Base-by-base conservation (phyloP, 192 early-diverging fungal genomes). In the Coemansia sp. region DNA sequence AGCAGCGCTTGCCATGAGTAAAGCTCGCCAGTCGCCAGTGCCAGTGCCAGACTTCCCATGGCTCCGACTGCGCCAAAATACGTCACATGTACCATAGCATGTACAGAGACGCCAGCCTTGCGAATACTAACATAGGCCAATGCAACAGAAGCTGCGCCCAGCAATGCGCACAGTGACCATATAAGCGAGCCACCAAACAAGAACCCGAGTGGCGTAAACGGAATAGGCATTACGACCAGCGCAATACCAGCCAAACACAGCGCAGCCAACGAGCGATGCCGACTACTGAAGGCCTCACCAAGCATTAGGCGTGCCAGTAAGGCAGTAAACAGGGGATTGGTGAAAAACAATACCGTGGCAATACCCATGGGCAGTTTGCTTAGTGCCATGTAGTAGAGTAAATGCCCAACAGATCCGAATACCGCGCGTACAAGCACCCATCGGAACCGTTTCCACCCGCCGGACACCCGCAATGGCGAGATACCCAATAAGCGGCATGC, bases 341-440 rank as follows among this genome's bases (percentile, higher is more conserved):
- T 72, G 43, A 72, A 78, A 36, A 78, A 78, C 46, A 78, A 31
- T 41, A 72, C 76, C 0, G 70, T 78, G 22, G 70, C 76, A 0
- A 62, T 41, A 36, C 76, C 76, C 70, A 78, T 72, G 5, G 75
- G 53, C 70, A 78, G 15, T 2, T 46, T 13, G 13, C 33, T 62
- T 43, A 72, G 34, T 6, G 76, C 66, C 24, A 40, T 15, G 57
- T 72, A 72, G 62, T 72, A 78, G 3, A 78, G 53, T 13, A 78
- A 22, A 36, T 78, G 76, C 1, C 76, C 76, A 20, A 68, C 4
- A 2, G 62, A 31, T 12, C 76, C 76, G 27, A 72, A 78, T 15
- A 72, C 64, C 0, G 76, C 76, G 34, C 76, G 70, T 29, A 66
- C 43, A 36, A 72, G 43, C 13, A 78, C 76, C 76, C 76, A 78